These are phyloP conservation scores for Helminthosporium solani DNA, from an alignment of 2,329 filamentous ascomycete genomes.

Conservation along the genomic window DNA sequence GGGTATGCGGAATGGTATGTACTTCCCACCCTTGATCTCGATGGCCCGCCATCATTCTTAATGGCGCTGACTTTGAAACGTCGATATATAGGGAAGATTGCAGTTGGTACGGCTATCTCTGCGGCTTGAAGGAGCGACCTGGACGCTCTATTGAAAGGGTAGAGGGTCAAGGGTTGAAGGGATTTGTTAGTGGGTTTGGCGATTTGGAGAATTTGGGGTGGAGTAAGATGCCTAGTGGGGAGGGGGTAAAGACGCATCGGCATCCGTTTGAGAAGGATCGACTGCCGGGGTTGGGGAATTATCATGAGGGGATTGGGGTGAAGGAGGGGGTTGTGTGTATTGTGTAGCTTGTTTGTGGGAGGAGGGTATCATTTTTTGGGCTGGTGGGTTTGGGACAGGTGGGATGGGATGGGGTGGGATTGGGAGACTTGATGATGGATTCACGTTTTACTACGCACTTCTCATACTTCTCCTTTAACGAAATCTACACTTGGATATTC, in stretches of 20 bases:
- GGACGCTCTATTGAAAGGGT: conserved; percentile 9
- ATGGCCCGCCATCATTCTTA: too few species aligned
- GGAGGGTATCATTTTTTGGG: background rate
- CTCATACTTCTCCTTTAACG: too few species aligned
- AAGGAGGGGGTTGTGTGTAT: conserved; percentile 12
- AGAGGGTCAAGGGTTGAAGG: conserved; percentile 5
- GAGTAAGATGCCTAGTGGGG: conserved; percentile 5
- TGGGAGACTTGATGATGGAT: too few species aligned
- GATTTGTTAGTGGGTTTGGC: background rate
- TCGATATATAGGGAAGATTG: too few species aligned
- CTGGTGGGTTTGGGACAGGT: too few species aligned
- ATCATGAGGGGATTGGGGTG: conserved; percentile 10
- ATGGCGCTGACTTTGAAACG: too few species aligned
- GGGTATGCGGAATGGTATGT: conserved; percentile 21
- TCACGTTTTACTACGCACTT: too few species aligned
- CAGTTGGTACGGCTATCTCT: conserved; percentile 23
- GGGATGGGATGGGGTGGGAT: background rate
- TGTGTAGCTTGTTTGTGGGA: conserved; percentile 4
- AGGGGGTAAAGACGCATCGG: conserved; percentile 8
- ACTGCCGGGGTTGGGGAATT: conserved; percentile 10
- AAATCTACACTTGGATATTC: too few species aligned
- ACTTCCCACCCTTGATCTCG: too few species aligned
- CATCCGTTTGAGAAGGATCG: conserved; percentile 8
- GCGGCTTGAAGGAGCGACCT: conserved; percentile 9
- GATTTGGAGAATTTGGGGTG: conserved; percentile 12